Evolutionary conservation across 176 grass and related monocot species (phyloP), one percentile per base, ranked within the genome.

Genomic region (Zea luxurians): DNA sequence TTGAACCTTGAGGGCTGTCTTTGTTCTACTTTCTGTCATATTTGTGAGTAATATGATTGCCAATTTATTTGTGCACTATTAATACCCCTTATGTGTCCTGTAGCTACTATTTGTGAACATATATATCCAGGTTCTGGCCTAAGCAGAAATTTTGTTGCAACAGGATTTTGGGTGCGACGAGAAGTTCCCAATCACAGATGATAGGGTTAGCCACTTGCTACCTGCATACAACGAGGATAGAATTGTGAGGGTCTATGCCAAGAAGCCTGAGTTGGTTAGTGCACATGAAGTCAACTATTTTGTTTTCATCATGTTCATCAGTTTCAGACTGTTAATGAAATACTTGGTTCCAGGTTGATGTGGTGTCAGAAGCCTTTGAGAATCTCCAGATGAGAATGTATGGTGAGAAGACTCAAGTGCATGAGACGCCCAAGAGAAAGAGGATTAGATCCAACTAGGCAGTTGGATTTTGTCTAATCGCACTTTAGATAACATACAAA

Each of bases 361-460:
- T 87, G 0, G 72, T 97, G 54, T 90, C 95, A 17, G 83, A 88
- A 81, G 95, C 95, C 15, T 97, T 97, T 61, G 95, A 97, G 74
- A 97, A 97, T 65, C 79, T 97, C 17, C 95, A 97, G 59, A 0
- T 97, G 78, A 85, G 68, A 46, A 92, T 86, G 58, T 98, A 98
- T 17, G 95, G 91, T 13, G 83, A 84, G 20, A 98, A 98, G 84
- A 83, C 86, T 44, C 95, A 98, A 48, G 91, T 98, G 48, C 95
- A 98, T 40, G 89, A 86, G 17, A 98, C 89, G 5, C 95, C 95
- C 27, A 90, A 90, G 78, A 94, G 91, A 77, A 97, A 90, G 80
- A 77, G 82, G 77, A 37, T 13, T 13, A 83, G 86, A 13, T 75
- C 18, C 6, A 68, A 58, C 70, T 88, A 79, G 42, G 10, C 37